Evolutionary conservation across 345 rosid species (phyloP), one percentile per base, ranked within the genome.

Genomic region (Salix dunnii): DNA sequence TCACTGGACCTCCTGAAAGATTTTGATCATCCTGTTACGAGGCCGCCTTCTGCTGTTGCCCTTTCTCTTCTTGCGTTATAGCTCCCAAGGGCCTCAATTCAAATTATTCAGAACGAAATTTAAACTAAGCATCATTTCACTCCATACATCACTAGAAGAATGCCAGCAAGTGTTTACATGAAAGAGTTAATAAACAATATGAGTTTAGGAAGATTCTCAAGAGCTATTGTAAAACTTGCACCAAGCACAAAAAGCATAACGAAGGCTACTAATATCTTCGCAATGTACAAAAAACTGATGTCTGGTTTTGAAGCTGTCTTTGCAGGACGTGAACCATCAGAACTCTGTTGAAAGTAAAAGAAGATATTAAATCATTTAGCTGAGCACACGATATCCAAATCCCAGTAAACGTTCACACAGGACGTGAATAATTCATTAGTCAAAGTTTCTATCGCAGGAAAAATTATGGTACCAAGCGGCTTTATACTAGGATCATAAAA

Each of bases 171-270:
- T 28, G 28, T 65, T 82, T 80, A 85, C 82, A 86, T 79, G 74
- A 70, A 74, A 9, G 92, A 84, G 80, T 85, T 89, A 49, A 94
- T 62, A 49, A 85, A 82, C 70, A 85, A 73, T 43, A 92, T 79
- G 30, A 91, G 66, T 68, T 36, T 77, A 28, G 96, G 97, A 83
- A 94, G 97, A 79, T 86, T 89, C 78, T 94, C 94, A n/a, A 94
- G 96, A 53, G 90, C 93, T 71, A 91, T 0, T 42, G 91, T 89
- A 67, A 92, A 88, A 73, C 86, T 60, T 14, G 88, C 92, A 71
- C 92, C 97, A 36, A 94, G 88, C 36, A 85, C 51, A 76, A 91
- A 92, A 80, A 92, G 88, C 49, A 92, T 67, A 61, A 90, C 5
- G 74, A 94, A 89, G 20, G 95, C 97, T 13, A 90, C 1, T 10